Base-by-base conservation (phyloP, 345 rosid genomes). In the Gossypium stocksii region DNA sequence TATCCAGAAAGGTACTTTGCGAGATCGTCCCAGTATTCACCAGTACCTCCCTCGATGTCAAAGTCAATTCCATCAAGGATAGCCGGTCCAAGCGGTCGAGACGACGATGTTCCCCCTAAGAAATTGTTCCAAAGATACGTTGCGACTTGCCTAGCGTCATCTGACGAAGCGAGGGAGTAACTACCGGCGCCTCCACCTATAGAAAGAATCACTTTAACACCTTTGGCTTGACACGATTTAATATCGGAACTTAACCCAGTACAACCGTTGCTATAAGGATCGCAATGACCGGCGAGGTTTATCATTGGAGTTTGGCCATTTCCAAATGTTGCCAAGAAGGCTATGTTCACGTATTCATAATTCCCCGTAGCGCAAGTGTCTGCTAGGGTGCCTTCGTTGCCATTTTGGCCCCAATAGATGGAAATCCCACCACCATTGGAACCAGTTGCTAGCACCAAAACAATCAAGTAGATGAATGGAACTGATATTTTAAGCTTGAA, bases 341-440 rank as follows among this genome's bases (percentile, higher is more conserved):
- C 73, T 4, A 70, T 49, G 10, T 70, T 70, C 7, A 70, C 46
- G 7, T 20, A 51, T 17, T 29, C 59, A 10, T 51, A 71, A 11
- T 34, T 52, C 17, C 51, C 74, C 7, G 43, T 71, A 6, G 54
- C 72, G 15, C 71, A 67, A 67, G 72, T 67, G n/a, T 69, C 72
- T 6, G 72, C 59, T 49, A 69, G 43, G 46, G 74, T 71, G 16
- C 74, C 74, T 13, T 71, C 74, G 20, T 54, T 54, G 1, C 63
- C 63, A 38, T 71, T 54, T 19, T 71, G 74, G 15, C 74, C 74
- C 51, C 74, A 71, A 45, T 54, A 71, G 60, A 71, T 53, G 22
- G 74, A 29, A 53, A 71, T 54, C 2, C 74, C 63, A 51, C 51
- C 74, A 15, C 20, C 64, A 29, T 19, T 52, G 15, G 44, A 49